Conservation (phyloP, 1,284 basidiomycete genomes). For the Cryptococcus sp. region DNA sequence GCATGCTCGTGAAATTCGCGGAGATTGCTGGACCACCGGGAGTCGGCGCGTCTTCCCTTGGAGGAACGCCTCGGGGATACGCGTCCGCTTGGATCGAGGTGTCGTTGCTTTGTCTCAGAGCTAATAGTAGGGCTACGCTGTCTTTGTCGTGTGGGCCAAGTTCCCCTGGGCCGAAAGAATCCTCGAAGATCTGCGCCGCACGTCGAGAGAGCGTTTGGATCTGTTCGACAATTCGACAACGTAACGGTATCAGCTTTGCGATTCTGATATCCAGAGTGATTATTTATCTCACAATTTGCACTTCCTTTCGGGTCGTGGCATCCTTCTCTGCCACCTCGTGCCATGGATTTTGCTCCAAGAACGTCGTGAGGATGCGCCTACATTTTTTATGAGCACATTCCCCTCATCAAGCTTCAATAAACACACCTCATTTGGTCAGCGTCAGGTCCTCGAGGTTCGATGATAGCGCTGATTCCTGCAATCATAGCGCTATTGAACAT, state of each 20-base stretch:
- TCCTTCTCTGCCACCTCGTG: conserved; percentile 43
- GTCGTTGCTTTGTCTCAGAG: conserved; percentile 44
- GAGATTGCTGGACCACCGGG: conserved; percentile 11
- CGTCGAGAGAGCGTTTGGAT: conserved; percentile 51
- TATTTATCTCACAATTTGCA: conserved; percentile 44
- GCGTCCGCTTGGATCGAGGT: conserved; percentile 16
- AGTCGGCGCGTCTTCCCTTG: conserved; percentile 20
- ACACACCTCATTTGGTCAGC: conserved; percentile 47
- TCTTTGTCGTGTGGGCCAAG: conserved; percentile 45
- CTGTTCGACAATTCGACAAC: conserved; percentile 10
- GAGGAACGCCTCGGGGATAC: conserved; percentile 21
- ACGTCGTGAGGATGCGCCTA: conserved; percentile 48
- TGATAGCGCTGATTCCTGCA: conserved; percentile 53
- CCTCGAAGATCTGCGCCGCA: conserved; percentile 50
- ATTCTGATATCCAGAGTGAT: background rate
- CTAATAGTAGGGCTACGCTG: conserved; percentile 46
- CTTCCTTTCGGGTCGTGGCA: conserved; percentile 53
- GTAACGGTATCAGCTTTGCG: too few species aligned
- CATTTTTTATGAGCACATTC: background rate
- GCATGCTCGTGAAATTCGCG: conserved; percentile 9
- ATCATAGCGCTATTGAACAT: conserved; percentile 55
- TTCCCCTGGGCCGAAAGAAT: conserved; percentile 46
- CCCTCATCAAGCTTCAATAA: background rate
- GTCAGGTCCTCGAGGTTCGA: conserved; percentile 50
- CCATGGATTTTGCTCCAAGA: conserved; percentile 51